These are phyloP conservation scores for Dioscorea zingiberensis DNA, from an alignment of 106 monocot species.

Conservation along the genomic window DNA sequence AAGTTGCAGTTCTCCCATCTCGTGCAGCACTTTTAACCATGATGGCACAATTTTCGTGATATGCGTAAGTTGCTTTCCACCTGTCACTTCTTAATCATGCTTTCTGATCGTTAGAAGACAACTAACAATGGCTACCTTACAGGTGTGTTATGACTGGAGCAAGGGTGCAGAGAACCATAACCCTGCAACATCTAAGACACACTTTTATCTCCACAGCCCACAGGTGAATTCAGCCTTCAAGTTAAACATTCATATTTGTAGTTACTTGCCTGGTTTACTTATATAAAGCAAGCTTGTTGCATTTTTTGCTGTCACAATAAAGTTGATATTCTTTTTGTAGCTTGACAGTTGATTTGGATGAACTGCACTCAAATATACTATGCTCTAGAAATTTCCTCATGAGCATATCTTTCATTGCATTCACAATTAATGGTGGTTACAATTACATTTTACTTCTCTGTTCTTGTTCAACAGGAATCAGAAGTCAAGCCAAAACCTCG, in stretches of 20 bases:
- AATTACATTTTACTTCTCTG: not conserved
- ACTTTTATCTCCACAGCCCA: slow-evolving; percentile 67
- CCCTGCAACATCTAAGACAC: slow-evolving; percentile 81
- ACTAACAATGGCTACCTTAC: not conserved
- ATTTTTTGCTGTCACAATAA: not conserved
- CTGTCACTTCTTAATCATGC: not conserved
- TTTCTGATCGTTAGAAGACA: no score
- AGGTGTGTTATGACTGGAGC: slow-evolving; percentile 95
- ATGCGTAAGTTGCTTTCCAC: slow-evolving; percentile 68
- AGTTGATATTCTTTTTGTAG: not conserved
- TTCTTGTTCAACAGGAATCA: slow-evolving; percentile 45
- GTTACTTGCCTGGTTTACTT: not conserved
- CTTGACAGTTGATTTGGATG: not conserved
- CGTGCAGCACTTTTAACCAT: slow-evolving; percentile 87
- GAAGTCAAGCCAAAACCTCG: slow-evolving; percentile 97
- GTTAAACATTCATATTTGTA: not conserved
- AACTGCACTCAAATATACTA: not conserved
- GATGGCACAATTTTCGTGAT: slow-evolving; percentile 96
- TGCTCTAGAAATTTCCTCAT: not conserved
- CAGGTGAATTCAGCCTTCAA: slow-evolving; percentile 32
- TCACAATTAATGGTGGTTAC: no score
- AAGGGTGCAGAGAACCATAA: slow-evolving; percentile 97
- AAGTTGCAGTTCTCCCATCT: slow-evolving; percentile 67
- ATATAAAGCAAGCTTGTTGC: no score
- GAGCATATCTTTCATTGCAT: not conserved